A percentile compares a stretch with the other conserved stretches of the same genome.
Conservation (phyloP, 208 protist species). For the Angomonas ambiguus region DNA sequence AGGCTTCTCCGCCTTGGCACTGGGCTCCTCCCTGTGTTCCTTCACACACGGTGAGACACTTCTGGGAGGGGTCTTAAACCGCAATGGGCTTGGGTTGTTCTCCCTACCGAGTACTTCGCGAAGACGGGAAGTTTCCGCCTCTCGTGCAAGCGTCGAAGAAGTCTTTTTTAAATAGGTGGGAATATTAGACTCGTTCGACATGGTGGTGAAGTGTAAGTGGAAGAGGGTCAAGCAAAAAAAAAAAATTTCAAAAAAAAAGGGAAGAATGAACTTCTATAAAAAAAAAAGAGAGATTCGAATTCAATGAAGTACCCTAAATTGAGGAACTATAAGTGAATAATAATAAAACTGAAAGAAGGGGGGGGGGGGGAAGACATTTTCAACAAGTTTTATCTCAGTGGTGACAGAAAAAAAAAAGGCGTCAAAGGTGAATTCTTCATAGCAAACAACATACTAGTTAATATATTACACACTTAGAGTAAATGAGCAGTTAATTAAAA, state of each 20-base stretch:
- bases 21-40: neutral
- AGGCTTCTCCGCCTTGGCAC: neutral
- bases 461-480: too few relatives aligned
- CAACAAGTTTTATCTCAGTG: neutral
- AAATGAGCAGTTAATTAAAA: too few relatives aligned
- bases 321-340: too few relatives aligned
- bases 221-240: slow-evolving; percentile 6
- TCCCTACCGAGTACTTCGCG: neutral
- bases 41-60: neutral
- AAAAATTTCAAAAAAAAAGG: slow-evolving; percentile 5
- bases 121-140: neutral
- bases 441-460: too few relatives aligned
- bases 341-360: too few relatives aligned
- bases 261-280: too few relatives aligned
- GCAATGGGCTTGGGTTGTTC: neutral
- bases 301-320: too few relatives aligned
- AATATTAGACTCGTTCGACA: neutral
- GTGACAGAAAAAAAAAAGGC: neutral
- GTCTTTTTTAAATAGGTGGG: slow-evolving; percentile 5
- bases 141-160: neutral
- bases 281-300: too few relatives aligned
- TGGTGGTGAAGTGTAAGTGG: neutral
- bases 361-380: too few relatives aligned
- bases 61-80: neutral
- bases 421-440: too few relatives aligned